A percentile compares a stretch with the other conserved stretches of the same genome.
These are phyloP conservation scores for Crithidia thermophila DNA, from an alignment of 208 protist species.

Conservation along the genomic window DNA sequence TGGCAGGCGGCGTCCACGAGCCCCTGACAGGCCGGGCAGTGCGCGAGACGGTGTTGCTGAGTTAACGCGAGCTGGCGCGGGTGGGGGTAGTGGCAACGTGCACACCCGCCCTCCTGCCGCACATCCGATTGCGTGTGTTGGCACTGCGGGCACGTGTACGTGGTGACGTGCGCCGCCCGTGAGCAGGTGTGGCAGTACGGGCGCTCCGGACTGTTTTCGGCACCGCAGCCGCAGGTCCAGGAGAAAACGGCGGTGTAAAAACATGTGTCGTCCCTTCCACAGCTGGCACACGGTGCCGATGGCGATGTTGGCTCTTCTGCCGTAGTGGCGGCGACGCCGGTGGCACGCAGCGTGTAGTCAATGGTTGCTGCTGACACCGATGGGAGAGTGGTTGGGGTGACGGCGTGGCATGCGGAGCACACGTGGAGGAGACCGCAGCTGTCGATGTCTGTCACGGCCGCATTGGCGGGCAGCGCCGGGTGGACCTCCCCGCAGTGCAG, in stretches of 20 bases:
- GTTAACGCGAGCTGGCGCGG: constrained; percentile 43
- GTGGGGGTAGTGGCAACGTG: constrained; percentile 40
- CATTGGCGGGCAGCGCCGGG: constrained; percentile 15
- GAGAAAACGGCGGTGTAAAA: constrained; percentile 57
- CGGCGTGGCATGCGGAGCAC: constrained; percentile 15
- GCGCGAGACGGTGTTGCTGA: constrained; percentile 24
- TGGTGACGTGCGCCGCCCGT: constrained; percentile 1
- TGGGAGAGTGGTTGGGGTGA: too few relatives aligned
- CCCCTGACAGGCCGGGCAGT: constrained; percentile 46
- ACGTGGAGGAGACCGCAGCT: constrained; percentile 13
- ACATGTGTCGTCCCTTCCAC: constrained; percentile 11
- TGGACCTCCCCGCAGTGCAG: constrained; percentile 59
- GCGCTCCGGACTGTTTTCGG: constrained; percentile 41
- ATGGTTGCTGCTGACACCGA: too few relatives aligned
- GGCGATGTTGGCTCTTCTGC: not conserved
- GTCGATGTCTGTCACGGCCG: not conserved
- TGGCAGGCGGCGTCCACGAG: constrained; percentile 20
- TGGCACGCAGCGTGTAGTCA: not conserved
- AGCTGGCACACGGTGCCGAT: too few relatives aligned
- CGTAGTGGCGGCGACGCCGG: constrained; percentile 5
- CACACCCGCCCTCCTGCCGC: constrained; percentile 8
- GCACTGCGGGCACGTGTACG: constrained; percentile 28
- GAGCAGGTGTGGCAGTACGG: constrained; percentile 65
- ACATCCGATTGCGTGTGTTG: not conserved
- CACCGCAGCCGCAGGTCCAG: constrained; percentile 77